Evolutionary conservation across 352 stramenopile genomes (phyloP).

Genomic region (Phytophthora citrophthora): DNA sequence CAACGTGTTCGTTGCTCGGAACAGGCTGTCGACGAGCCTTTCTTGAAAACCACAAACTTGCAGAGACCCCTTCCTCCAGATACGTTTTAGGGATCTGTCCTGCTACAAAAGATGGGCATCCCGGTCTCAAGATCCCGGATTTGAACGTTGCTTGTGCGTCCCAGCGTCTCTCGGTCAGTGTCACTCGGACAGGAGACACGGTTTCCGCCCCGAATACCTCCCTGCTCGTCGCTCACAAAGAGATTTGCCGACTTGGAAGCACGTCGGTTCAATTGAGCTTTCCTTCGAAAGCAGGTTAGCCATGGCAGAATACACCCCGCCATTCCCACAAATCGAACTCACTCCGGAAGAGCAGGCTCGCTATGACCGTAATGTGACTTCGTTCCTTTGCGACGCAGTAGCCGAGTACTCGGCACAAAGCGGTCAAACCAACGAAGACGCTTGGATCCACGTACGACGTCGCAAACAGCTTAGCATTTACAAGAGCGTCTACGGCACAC

Average conservation of each 20-base stretch:
- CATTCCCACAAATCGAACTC: slow-evolving; percentile 46
- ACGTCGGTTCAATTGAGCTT: slow-evolving; percentile 15
- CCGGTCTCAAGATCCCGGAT: slow-evolving; percentile 34
- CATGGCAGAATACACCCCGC: slow-evolving; percentile 39
- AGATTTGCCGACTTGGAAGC: slow-evolving; percentile 33
- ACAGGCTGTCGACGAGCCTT: slow-evolving; percentile 17
- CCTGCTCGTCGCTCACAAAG: slow-evolving; percentile 31
- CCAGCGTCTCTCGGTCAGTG: slow-evolving; percentile 31
- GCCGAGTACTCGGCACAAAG: slow-evolving; percentile 42
- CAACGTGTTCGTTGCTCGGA: slow-evolving; percentile 11
- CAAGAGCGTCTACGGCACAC: slow-evolving; percentile 50
- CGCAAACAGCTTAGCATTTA: slow-evolving; percentile 50
- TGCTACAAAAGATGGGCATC: slow-evolving; percentile 38
- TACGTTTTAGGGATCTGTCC: slow-evolving; percentile 36
- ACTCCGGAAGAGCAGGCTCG: slow-evolving; percentile 38
- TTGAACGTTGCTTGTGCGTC: slow-evolving; percentile 21
- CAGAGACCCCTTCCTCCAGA: slow-evolving; percentile 26
- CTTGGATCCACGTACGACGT: slow-evolving; percentile 50
- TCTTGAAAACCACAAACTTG: slow-evolving; percentile 32
- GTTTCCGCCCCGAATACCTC: slow-evolving; percentile 16
- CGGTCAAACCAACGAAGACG: slow-evolving; percentile 40
- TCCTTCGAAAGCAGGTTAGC: slow-evolving; percentile 2
- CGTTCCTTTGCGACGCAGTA: slow-evolving; percentile 47
- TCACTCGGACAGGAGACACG: slow-evolving; percentile 2
- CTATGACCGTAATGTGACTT: slow-evolving; percentile 46